These are phyloP conservation scores for Geotrichum europaeum DNA, from an alignment of 1,139 yeast genomes.

Conservation along the genomic window DNA sequence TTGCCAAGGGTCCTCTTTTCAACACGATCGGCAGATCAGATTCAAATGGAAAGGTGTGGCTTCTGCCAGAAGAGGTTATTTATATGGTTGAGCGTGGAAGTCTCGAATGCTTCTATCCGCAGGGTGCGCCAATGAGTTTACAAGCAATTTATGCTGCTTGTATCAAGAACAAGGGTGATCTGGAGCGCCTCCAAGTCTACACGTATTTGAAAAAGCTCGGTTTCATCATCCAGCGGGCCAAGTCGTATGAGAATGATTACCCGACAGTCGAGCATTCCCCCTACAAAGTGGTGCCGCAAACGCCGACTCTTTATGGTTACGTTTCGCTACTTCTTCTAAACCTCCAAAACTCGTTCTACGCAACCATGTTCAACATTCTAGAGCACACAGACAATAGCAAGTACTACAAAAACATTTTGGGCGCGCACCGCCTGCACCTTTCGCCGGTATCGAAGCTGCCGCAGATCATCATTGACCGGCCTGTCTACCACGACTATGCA, in stretches of 20 bases:
- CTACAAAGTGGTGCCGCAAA: conserved; percentile 16
- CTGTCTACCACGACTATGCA: conserved; percentile 19
- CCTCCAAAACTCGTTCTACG: conserved; percentile 24
- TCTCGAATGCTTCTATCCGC: conserved; percentile 47
- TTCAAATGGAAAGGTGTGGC: conserved; percentile 42
- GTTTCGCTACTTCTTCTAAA: not conserved
- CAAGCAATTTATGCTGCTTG: conserved; percentile 60
- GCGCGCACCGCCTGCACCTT: not conserved
- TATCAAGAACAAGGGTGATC: conserved; percentile 40
- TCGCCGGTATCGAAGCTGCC: not conserved
- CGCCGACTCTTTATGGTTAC: not conserved
- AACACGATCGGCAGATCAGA: conserved; percentile 66
- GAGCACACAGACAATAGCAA: not conserved
- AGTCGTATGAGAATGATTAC: conserved; percentile 19
- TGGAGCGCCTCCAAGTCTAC: conserved; percentile 64
- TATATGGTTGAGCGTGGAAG: conserved; percentile 84
- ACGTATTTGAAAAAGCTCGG: conserved; percentile 75
- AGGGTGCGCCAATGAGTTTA: conserved; percentile 48
- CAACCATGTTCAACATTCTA: conserved; percentile 22
- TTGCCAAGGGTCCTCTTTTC: conserved; percentile 67
- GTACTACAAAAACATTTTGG: not conserved
- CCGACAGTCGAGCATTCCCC: conserved; percentile 9
- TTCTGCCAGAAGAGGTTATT: conserved; percentile 62
- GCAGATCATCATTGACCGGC: conserved; percentile 1
- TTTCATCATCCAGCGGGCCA: conserved; percentile 51